phyloP scores from a whole-genome alignment of 805 yeast species.

The Starmerella vaccinii region DNA sequence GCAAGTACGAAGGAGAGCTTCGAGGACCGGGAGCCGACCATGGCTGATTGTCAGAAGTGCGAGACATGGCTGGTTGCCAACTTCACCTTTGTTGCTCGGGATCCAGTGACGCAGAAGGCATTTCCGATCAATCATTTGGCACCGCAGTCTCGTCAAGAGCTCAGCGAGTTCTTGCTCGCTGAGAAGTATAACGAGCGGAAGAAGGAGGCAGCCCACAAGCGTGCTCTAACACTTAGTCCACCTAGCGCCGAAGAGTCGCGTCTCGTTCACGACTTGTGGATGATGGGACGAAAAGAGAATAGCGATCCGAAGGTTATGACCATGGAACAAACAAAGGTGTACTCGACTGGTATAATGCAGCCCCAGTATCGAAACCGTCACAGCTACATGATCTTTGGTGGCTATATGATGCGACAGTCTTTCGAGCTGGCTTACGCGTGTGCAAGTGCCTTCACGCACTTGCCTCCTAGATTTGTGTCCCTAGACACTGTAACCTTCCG shows the following conservation, averaged over 20 bases:
- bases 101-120: slow-evolving; percentile 83
- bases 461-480: slow-evolving; percentile 80
- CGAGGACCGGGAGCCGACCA: slow-evolving; percentile 38
- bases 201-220: slow-evolving; percentile 61
- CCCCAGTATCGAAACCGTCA: slow-evolving; percentile 95
- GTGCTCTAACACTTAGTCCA: slow-evolving; percentile 56
- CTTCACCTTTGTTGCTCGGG: slow-evolving; percentile 91
- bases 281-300: neutral
- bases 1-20: slow-evolving; percentile 43
- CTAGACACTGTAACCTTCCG: slow-evolving; percentile 85
- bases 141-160: slow-evolving; percentile 64
- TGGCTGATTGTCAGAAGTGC: slow-evolving; percentile 48
- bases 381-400: slow-evolving; percentile 91
- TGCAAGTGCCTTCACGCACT: slow-evolving; percentile 76
- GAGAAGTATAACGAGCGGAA: slow-evolving; percentile 83
- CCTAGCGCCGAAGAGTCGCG: slow-evolving; percentile 61
- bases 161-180: slow-evolving; percentile 78
- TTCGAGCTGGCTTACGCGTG: slow-evolving; percentile 90
- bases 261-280: slow-evolving; percentile 70
- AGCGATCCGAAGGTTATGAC: slow-evolving; percentile 37
- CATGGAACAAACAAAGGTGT: slow-evolving; percentile 62
- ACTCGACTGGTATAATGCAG: slow-evolving; percentile 82
- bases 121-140: slow-evolving; percentile 74
- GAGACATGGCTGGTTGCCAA: slow-evolving; percentile 78
- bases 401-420: slow-evolving; percentile 81